Conservation (phyloP, 345 rosid species). For the Eutrema japonicum region DNA sequence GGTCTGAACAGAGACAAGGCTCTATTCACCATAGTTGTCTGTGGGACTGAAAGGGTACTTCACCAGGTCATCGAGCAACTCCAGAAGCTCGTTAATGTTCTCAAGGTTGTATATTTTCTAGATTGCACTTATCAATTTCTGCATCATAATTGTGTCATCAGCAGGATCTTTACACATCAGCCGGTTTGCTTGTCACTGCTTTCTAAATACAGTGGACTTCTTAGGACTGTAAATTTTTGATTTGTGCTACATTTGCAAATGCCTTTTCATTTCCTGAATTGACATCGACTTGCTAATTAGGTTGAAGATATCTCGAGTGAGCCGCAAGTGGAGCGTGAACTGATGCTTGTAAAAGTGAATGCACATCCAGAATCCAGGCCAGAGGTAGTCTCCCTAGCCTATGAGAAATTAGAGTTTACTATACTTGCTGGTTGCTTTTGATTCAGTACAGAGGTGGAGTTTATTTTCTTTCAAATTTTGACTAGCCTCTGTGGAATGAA, state of each 20-base stretch:
- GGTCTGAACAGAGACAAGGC: constrained; percentile 94
- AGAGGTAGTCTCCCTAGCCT: constrained; percentile 58
- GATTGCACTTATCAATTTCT: constrained; percentile 16
- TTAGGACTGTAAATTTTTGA: background rate
- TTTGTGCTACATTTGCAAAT: constrained; percentile 1
- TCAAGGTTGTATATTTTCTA: constrained; percentile 58
- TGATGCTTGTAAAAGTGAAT: constrained; percentile 85
- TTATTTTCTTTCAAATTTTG: constrained; percentile 34
- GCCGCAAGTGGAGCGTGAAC: constrained; percentile 92
- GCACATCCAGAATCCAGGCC: constrained; percentile 62
- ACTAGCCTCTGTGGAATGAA: constrained; percentile 24
- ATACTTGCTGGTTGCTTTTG: constrained; percentile 24
- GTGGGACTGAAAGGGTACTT: constrained; percentile 79
- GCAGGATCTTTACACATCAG: background rate
- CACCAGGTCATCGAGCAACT: constrained; percentile 92
- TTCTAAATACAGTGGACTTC: background rate
- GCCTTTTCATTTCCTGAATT: background rate
- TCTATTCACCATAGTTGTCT: constrained; percentile 87
- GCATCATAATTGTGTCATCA: background rate
- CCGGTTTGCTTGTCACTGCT: constrained; percentile 4
- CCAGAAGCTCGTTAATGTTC: constrained; percentile 92
- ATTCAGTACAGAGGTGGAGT: background rate
- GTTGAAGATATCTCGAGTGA: constrained; percentile 91
- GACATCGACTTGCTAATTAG: constrained; percentile 42
- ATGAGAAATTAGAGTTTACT: constrained; percentile 17